phyloP scores from a whole-genome alignment of 2,329 filamentous ascomycete species.

The Orbilia oligospora region DNA sequence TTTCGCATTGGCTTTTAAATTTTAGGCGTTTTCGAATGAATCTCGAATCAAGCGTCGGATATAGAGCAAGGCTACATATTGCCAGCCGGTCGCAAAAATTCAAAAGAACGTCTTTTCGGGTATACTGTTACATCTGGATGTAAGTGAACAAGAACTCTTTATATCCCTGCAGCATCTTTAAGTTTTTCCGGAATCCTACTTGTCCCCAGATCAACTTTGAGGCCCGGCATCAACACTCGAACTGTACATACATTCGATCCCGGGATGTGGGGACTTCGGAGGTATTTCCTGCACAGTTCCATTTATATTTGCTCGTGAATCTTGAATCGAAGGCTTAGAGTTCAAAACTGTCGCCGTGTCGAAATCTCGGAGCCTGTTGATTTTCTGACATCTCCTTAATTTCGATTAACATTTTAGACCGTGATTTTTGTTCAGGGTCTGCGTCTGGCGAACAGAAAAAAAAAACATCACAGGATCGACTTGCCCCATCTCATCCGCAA shows the following conservation, averaged over 20 bases:
- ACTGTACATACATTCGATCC: not conserved
- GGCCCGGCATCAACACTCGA: not conserved
- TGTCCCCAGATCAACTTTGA: not conserved
- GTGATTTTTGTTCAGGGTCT: conserved; percentile 30
- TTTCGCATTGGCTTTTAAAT: too few relatives aligned
- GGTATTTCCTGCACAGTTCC: conserved; percentile 12
- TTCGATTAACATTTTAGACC: conserved; percentile 32
- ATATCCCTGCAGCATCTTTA: conserved; percentile 1
- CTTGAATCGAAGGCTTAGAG: conserved; percentile 1
- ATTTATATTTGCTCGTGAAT: conserved; percentile 37
- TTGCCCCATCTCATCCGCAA: not conserved
- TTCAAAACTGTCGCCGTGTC: conserved; percentile 5
- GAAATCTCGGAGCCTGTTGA: conserved; percentile 22
- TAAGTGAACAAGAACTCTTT: not conserved
- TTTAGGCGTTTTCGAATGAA: not conserved
- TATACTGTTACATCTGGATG: not conserved
- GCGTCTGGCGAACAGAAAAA: conserved; percentile 3
- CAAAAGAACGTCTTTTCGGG: conserved; percentile 19
- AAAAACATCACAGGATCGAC: conserved; percentile 42
- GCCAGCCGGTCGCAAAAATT: not conserved
- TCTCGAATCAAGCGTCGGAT: not conserved
- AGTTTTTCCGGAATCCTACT: conserved; percentile 14
- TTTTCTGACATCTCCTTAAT: conserved; percentile 47
- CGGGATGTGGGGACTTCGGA: not conserved
- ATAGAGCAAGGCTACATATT: not conserved